Evolutionary conservation across 352 stramenopile genomes (phyloP).

Genomic region (Pythium utonaiense): DNA sequence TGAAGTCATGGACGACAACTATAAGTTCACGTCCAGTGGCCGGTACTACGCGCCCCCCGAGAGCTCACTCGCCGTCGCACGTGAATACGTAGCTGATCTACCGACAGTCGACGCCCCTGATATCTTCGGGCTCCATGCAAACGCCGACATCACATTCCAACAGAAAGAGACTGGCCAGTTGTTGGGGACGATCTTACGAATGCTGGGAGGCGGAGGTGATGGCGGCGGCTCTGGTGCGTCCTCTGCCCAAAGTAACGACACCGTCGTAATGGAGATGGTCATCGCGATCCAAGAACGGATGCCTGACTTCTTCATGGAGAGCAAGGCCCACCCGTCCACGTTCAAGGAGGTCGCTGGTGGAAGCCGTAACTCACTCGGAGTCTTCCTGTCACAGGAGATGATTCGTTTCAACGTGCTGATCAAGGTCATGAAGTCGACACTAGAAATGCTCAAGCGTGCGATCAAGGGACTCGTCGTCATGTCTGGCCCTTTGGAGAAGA

Average conservation of each 20-base stretch:
- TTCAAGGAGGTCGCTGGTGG: slow-evolving; percentile 79
- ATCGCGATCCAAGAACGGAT: slow-evolving; percentile 78
- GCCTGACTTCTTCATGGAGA: slow-evolving; percentile 61
- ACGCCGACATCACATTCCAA: slow-evolving; percentile 94
- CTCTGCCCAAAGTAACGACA: slow-evolving; percentile 58
- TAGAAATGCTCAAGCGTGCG: slow-evolving; percentile 86
- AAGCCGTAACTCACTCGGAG: slow-evolving; percentile 91
- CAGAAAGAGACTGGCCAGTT: slow-evolving; percentile 88
- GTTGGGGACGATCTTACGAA: slow-evolving; percentile 64
- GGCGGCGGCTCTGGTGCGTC: slow-evolving; percentile 37
- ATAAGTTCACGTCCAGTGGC: slow-evolving; percentile 70
- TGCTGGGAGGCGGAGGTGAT: slow-evolving; percentile 54
- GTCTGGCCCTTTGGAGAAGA: slow-evolving; percentile 86
- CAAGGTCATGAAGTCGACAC: slow-evolving; percentile 77
- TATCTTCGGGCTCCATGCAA: slow-evolving; percentile 92
- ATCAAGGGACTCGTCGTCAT: slow-evolving; percentile 91
- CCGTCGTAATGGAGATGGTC: slow-evolving; percentile 83
- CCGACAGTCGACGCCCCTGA: slow-evolving; percentile 85
- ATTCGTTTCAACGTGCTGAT: slow-evolving; percentile 90
- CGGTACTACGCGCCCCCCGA: slow-evolving; percentile 81
- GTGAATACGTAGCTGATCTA: slow-evolving; percentile 82
- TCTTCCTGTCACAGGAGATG: slow-evolving; percentile 91
- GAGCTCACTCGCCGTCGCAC: slow-evolving; percentile 47
- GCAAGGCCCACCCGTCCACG: slow-evolving; percentile 64
- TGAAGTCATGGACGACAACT: slow-evolving; percentile 85